Conservation (phyloP, 1,284 basidiomycete species). For the Rhodotorula sp. region DNA sequence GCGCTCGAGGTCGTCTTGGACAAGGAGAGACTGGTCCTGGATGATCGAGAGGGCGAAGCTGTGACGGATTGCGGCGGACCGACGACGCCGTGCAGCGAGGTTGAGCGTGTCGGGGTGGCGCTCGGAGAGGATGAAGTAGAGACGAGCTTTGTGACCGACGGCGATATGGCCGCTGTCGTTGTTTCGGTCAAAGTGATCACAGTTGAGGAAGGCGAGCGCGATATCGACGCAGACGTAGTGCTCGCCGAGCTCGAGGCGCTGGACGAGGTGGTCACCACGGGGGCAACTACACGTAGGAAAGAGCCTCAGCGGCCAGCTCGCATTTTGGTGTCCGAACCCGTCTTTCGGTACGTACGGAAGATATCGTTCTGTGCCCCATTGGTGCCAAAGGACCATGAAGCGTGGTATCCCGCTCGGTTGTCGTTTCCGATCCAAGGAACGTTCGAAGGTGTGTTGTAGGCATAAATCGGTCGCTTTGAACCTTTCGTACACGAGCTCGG, state of each 20-base stretch:
- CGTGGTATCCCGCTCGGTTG: conserved; percentile 33
- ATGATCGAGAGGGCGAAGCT: too few relatives aligned
- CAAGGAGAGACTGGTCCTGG: too few relatives aligned
- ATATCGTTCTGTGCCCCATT: conserved; percentile 40
- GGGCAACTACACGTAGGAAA: too few relatives aligned
- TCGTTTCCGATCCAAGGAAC: conserved; percentile 29
- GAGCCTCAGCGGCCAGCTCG: too few relatives aligned
- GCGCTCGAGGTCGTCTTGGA: too few relatives aligned
- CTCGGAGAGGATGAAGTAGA: too few relatives aligned
- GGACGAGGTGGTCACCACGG: background rate
- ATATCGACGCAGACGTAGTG: background rate
- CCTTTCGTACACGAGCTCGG: conserved; percentile 10
- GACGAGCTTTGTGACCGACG: background rate
- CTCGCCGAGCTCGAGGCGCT: background rate
- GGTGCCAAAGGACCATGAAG: conserved; percentile 24
- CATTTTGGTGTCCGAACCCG: too few relatives aligned
- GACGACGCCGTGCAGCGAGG: too few relatives aligned
- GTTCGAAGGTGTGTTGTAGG: conserved; percentile 26
- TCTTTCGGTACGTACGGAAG: conserved; percentile 7
- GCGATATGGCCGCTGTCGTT: background rate
- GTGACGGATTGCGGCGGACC: too few relatives aligned
- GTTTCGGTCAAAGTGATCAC: background rate
- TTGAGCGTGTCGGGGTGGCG: too few relatives aligned
- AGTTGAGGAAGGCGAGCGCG: background rate
- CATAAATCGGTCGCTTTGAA: conserved; percentile 38